These are phyloP conservation scores for Mrakia hoshinonis DNA, from an alignment of 768 basidiomycete genomes.

Conservation along the genomic window DNA sequence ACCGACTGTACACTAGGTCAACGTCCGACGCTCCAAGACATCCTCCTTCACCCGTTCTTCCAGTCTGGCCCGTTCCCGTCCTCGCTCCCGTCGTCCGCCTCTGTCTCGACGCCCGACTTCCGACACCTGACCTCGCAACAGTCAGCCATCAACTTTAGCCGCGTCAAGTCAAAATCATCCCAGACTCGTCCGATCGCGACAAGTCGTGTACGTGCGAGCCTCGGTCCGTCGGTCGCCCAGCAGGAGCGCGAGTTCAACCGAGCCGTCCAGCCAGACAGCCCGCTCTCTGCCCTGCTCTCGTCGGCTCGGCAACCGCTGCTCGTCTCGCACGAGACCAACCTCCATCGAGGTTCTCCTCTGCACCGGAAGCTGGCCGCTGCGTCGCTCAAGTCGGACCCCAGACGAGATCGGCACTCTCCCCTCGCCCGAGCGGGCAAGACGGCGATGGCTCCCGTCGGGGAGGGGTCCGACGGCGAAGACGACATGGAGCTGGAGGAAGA, in stretches of 20 bases:
- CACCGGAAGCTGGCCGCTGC: conserved; percentile 36
- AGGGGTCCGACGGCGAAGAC: conserved; percentile 41
- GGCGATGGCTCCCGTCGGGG: conserved; percentile 10
- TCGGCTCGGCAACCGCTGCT: conserved; percentile 71
- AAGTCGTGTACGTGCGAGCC: conserved; percentile 14
- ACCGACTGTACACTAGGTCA: conserved; percentile 41
- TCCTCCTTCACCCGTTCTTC: conserved; percentile 79
- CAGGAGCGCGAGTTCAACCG: conserved; percentile 90
- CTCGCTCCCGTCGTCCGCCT: conserved; percentile 69
- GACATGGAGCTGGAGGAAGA: conserved; percentile 43
- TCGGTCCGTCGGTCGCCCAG: conserved; percentile 39
- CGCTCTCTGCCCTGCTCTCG: conserved; percentile 78
- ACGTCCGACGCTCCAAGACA: conserved; percentile 74
- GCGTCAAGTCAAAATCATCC: conserved; percentile 54
- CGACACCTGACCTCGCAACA: conserved; percentile 54
- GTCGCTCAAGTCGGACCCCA: conserved; percentile 16
- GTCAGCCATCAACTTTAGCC: conserved; percentile 61
- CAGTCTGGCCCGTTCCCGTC: conserved; percentile 67
- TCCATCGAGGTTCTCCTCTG: conserved; percentile 35
- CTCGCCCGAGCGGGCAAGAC: not conserved
- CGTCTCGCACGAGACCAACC: conserved; percentile 25
- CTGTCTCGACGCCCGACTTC: conserved; percentile 68
- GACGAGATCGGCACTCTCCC: not conserved
- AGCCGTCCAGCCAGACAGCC: conserved; percentile 88
- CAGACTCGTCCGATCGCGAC: conserved; percentile 40